Base-by-base conservation (phyloP, 192 early-diverging fungal species). In the Backusella luteola region DNA sequence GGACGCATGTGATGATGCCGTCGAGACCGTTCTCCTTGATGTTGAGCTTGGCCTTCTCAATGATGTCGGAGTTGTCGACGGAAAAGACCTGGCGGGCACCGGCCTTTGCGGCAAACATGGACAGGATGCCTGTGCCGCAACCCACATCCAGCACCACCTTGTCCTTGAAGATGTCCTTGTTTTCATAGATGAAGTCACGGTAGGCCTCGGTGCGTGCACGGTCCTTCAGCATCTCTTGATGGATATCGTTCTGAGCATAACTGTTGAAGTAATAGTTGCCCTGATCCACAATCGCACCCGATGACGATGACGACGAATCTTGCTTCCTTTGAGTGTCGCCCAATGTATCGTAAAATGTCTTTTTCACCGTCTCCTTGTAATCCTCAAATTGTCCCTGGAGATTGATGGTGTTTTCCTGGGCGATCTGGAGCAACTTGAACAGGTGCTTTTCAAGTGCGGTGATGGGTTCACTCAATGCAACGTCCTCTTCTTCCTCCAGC, bases 261-360 rank as follows among this genome's bases (percentile, higher is more conserved):
- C 96, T 96, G 88, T 98, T 95, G 88, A 97, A 99, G 89, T 99
- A 99, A 84, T 97, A 97, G 84, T 95, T 82, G 67, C 69, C 72
- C 26, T 75, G 73, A 68, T 82, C 76, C 15, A 63, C 34, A 34
- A 52, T 41, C 2, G 68, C 70, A 36, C 69, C 36, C 21, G 42
- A 42, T 29, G 70, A 42, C n/a, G 70, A 49, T 3, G 35, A 32
- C 1, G 52, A 67, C 4, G n/a, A n/a, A n/a, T 34, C 41, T 4
- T 66, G 5, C 1, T 29, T 29, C 6, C 35, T 29, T 3, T 63
- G 11, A 0, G 6, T 36, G 17, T 66, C 39, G 1, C 34, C 71
- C n/a, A 66, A 23, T 29, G 26, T 49, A 59, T 93, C 91, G 80
- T 89, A 90, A 84, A 94, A 93, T 35, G 90, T 90, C 32, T 84